Evolutionary conservation across 768 basidiomycete genomes (phyloP).

Genomic region (Termitomyces heimii): DNA sequence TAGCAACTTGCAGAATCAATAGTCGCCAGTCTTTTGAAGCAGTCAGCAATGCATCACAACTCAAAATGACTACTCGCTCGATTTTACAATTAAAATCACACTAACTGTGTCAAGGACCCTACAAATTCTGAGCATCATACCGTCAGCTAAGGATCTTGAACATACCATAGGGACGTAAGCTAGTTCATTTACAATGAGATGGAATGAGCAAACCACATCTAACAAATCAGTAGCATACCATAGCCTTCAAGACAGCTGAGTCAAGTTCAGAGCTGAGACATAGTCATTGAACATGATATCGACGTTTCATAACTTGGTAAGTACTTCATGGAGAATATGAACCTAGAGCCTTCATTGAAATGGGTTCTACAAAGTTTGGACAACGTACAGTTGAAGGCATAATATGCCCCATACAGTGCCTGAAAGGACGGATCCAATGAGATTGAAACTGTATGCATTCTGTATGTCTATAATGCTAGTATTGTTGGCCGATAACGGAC

Average conservation of each 20-base stretch:
- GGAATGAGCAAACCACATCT: not conserved
- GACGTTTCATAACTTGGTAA: not conserved
- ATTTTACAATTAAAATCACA: not conserved
- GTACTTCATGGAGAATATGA: conserved; percentile 1
- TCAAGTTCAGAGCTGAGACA: not conserved
- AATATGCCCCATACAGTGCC: not conserved
- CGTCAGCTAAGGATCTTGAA: not conserved
- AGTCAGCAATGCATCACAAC: not conserved
- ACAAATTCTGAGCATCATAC: not conserved
- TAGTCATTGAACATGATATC: not conserved
- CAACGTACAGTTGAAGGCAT: not conserved
- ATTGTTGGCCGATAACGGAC: not conserved
- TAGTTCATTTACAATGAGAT: not conserved
- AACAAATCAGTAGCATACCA: not conserved
- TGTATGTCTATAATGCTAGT: not conserved
- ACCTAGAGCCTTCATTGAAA: not conserved
- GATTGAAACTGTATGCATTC: not conserved
- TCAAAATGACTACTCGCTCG: not conserved
- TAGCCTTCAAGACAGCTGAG: not conserved
- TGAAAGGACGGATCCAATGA: not conserved
- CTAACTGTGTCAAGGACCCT: not conserved
- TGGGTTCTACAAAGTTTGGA: no score
- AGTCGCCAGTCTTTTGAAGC: not conserved
- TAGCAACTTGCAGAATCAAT: not conserved
- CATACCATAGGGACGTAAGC: not conserved